phyloP scores from a whole-genome alignment of 2,329 filamentous ascomycete genomes.

The Diaporthe batatas region DNA sequence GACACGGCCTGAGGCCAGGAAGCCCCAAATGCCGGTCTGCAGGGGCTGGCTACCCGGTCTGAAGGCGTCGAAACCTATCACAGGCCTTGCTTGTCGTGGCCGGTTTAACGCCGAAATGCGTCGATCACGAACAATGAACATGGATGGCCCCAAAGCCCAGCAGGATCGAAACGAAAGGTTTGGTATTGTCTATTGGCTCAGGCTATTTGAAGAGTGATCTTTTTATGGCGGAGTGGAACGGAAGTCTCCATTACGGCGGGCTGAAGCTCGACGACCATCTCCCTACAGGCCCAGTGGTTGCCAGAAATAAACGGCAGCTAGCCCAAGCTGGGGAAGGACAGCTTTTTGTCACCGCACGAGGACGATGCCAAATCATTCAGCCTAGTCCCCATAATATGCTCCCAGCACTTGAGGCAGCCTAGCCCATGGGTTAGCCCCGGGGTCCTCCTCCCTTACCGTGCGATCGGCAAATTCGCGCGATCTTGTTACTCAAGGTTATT shows the following conservation, averaged over 20 bases:
- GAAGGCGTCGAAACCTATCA: no score
- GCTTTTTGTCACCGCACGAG: background rate
- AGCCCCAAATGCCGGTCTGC: background rate
- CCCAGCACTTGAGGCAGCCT: no score
- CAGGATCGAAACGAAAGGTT: no score
- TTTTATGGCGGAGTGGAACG: no score
- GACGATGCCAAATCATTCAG: no score
- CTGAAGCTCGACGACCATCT: no score
- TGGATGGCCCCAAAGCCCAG: no score
- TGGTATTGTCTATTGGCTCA: background rate
- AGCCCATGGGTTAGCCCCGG: no score
- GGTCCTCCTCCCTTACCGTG: background rate
- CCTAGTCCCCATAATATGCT: background rate
- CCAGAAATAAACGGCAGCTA: slow-evolving; percentile 2
- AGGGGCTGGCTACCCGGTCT: background rate
- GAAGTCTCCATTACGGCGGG: no score
- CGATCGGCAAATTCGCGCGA: no score
- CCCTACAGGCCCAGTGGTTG: background rate
- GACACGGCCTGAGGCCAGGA: background rate
- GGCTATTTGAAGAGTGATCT: background rate
- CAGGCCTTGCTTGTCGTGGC: background rate
- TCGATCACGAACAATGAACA: background rate
- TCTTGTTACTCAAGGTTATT: no score
- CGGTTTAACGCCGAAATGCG: no score
- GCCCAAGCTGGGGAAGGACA: background rate